Evolutionary conservation across 1,284 basidiomycete genomes (phyloP), one percentile per base, ranked within the genome.

Genomic region (Rhodotorula mucilaginosa): DNA sequence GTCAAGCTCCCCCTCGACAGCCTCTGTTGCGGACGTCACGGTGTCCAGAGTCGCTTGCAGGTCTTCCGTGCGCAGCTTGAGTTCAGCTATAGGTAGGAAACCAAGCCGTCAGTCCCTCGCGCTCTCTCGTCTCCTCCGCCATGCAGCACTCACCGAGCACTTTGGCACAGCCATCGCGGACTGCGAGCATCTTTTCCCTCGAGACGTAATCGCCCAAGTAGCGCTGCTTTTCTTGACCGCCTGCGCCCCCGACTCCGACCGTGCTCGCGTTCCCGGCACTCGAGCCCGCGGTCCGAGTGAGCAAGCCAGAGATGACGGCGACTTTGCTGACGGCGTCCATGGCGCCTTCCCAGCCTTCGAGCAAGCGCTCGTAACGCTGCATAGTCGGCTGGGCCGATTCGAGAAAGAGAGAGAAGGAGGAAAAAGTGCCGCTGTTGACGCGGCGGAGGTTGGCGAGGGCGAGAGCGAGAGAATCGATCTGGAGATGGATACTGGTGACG

Each of bases 181-280:
- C 78, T 0, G 72, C 76, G 10, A 75, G 65, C 76, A 79, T 77
- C 69, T 79, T 79, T 12, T 78, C 77, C 26, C 61, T 58, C 15
- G 67, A 72, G 23, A 79, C 77, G 47, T 77, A 78, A 46, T 79
- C 78, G 19, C 71, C 74, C 26, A 79, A 58, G 15, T 62, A 64
- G 12, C 77, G 61, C 54, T 76, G 74, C 65, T 75, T 69, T 19
- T 73, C 73, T 6, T 54, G 61, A 46, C 31, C 39, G 44, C 44
- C 29, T 44, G 47, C 52, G n/a, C 62, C 65, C 23, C 39, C 39
- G 39, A 44, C 39, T 12, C 39, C 39, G 39, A n/a, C 62, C 3
- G 58, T 56, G n/a, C 71, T 31, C 26, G 31, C 68, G 34, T 44
- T 44, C 39, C 34, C 51, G 4, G 48, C 51, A 21, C n/a, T 31